Base-by-base conservation (phyloP, 2,329 filamentous ascomycete genomes). In the Keithomyces neogunnii region DNA sequence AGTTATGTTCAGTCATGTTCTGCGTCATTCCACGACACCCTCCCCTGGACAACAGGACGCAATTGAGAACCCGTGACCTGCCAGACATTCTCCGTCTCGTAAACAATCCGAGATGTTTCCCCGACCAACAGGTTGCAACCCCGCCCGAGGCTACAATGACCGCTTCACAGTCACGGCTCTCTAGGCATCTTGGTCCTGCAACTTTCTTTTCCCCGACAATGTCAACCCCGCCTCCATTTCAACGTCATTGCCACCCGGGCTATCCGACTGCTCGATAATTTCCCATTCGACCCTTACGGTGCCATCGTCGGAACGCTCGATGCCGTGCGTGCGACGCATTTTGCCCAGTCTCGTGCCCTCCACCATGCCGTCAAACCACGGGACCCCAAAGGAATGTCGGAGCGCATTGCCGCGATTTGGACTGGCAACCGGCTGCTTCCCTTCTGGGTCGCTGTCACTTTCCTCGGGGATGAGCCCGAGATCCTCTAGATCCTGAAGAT, bases 311-410 rank as follows among this genome's bases (percentile, higher is more conserved):
- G 78, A 84, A 48, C 65, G 62, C 45, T 68, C 67, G 35, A 75
- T 69, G 30, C 81, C 78, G 52, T 78, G 77, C 13, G 81, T 77
- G 58, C 80, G 80, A 63, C 81, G 82, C 66, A 86, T 74, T 48
- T 77, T 82, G 2, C 87, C 88, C 42, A 95, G 70, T 39, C 75
- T 76, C 57, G 88, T 91, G 50, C 89, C 85, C 60, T 88, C 80
- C 3, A 95, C 79, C 74, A 95, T 77, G 56, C 81, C 80, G 59
- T 95, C 88, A 59, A 95, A 92, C 88, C 89, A 96, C 0, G 89
- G 87, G 31, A 92, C 77, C 3, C 85, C 85, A 73, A 84, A 88
- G 3, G 82, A 82, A 45, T 88, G 60, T 60, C 73, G 66, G 46
- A 67, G 57, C 38, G 56, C 63, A 11, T 67, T 66, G 50, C 60